phyloP scores from a whole-genome alignment of 2,329 filamentous ascomycete genomes.

The Colletotrichum sp. region DNA sequence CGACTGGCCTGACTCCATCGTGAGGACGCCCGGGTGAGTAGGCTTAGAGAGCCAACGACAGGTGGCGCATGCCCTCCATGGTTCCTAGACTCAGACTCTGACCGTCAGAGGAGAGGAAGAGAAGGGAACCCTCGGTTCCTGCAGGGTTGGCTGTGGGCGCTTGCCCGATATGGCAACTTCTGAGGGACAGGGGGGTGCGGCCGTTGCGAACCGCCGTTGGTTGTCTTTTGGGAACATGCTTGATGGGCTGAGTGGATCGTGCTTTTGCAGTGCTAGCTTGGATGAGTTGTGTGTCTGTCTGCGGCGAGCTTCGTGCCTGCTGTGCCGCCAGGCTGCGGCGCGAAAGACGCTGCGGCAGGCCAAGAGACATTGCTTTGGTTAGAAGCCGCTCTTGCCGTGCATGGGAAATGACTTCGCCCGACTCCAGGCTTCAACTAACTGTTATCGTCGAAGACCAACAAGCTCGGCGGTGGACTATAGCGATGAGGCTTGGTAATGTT shows the following conservation, averaged over 20 bases:
- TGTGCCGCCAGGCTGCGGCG: conserved; percentile 2
- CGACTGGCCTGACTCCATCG: conserved; percentile 8
- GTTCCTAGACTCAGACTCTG: neutral
- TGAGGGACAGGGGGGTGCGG: neutral
- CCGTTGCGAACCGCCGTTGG: neutral
- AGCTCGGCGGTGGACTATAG: neutral
- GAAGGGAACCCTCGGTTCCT: neutral
- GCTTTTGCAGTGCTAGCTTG: neutral
- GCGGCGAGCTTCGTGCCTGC: neutral
- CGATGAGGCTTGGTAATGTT: neutral
- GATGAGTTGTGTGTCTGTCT: neutral
- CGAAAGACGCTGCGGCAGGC: neutral
- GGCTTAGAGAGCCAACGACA: neutral
- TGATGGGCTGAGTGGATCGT: neutral
- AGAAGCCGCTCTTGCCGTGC: neutral
- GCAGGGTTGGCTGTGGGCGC: conserved; percentile 12
- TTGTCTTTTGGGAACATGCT: neutral
- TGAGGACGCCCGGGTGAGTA: neutral
- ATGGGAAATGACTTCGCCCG: conserved; percentile 13
- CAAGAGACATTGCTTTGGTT: neutral
- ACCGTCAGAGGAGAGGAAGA: neutral
- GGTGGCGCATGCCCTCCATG: neutral
- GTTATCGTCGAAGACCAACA: neutral
- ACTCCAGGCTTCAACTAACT: neutral
- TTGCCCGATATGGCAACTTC: conserved; percentile 9